Evolutionary conservation across 2,329 filamentous ascomycete species (phyloP).

Genomic region (Microcera coccophila): DNA sequence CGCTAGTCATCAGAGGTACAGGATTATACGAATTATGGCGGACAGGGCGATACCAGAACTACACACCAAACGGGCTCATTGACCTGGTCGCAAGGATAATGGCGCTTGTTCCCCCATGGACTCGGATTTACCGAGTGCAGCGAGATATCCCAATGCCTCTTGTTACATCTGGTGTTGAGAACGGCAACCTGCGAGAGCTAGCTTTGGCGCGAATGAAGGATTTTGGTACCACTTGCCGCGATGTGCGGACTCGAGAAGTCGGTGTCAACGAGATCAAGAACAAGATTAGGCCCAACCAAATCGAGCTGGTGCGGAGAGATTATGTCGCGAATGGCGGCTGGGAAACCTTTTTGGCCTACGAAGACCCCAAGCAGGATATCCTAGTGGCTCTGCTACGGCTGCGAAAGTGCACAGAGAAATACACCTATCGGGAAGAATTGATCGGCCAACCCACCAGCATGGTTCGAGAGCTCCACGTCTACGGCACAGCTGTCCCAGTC

Average conservation of each 20-base stretch:
- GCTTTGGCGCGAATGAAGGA: constrained; percentile 98
- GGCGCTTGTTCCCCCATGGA: constrained; percentile 94
- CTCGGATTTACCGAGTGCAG: constrained; percentile 96
- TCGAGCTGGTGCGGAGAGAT: constrained; percentile 90
- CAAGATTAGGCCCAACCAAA: constrained; percentile 93
- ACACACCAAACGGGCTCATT: constrained; percentile 93
- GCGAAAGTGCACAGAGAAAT: constrained; percentile 83
- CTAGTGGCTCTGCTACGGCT: constrained; percentile 85
- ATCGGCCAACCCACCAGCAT: constrained; percentile 83
- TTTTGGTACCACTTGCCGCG: constrained; percentile 93
- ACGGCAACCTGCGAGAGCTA: constrained; percentile 90
- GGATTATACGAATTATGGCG: constrained; percentile 97
- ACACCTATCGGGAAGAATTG: constrained; percentile 89
- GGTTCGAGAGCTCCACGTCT: constrained; percentile 92
- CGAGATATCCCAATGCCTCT: constrained; percentile 99
- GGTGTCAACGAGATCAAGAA: constrained; percentile 99
- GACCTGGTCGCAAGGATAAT: constrained; percentile 96
- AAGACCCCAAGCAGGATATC: constrained; percentile 98
- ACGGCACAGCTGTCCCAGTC: constrained; percentile 94
- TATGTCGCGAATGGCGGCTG: constrained; percentile 94
- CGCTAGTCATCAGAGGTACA: constrained; percentile 92
- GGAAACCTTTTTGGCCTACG: constrained; percentile 98
- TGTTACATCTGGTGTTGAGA: constrained; percentile 97
- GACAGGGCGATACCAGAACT: constrained; percentile 96
- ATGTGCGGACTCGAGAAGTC: constrained; percentile 93